These are phyloP conservation scores for Rhizopogon salebrosus DNA, from an alignment of 768 basidiomycete genomes.

Conservation along the genomic window DNA sequence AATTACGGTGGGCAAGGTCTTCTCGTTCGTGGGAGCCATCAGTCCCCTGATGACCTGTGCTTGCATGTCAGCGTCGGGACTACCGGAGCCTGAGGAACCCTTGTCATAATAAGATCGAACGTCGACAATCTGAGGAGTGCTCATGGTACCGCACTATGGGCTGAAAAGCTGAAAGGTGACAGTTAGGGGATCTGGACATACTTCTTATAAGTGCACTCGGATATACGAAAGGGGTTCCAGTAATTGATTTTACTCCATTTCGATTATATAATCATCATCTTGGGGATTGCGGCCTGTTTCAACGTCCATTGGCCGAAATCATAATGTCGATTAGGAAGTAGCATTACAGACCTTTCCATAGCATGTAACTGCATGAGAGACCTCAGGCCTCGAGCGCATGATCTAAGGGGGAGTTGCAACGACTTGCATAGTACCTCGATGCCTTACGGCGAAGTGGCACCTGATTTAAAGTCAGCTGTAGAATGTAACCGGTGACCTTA, in stretches of 20 bases:
- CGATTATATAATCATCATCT: not conserved
- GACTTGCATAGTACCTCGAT: no score
- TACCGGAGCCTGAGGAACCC: conserved; percentile 17
- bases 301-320: no score
- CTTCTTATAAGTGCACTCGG: not conserved
- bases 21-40: conserved; percentile 45
- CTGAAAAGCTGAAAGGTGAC: not conserved
- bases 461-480: not conserved
- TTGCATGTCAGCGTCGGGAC: conserved; percentile 32
- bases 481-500: not conserved
- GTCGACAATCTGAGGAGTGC: conserved; percentile 41
- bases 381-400: not conserved
- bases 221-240: not conserved
- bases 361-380: not conserved
- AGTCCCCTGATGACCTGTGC: conserved; percentile 53
- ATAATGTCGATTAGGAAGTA: no score
- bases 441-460: not conserved
- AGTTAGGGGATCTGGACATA: not conserved
- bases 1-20: conserved; percentile 73
- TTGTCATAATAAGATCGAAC: conserved; percentile 31
- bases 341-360: no score
- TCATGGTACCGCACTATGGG: not conserved
- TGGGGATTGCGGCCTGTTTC: not conserved
- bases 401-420: no score
- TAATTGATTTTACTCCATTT: not conserved